Conservation (phyloP, 2,329 filamentous ascomycete genomes). For the Metarhizium humberi region DNA sequence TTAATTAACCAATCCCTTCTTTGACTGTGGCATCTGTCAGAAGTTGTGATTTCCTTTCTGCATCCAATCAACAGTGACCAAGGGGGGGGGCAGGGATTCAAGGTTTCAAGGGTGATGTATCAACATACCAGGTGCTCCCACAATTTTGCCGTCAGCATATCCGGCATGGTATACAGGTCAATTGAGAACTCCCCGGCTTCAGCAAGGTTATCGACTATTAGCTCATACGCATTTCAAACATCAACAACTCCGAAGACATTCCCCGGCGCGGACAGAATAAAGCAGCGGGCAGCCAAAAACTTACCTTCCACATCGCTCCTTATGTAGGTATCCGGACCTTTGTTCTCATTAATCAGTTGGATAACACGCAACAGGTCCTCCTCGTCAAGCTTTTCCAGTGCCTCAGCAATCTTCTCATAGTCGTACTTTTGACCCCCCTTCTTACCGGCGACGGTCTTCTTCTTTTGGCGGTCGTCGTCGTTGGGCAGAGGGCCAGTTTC, state of each 20-base stretch:
- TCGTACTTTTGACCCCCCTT: constrained; percentile 70
- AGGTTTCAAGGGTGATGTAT: background rate
- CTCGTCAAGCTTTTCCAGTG: constrained; percentile 78
- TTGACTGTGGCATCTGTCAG: constrained; percentile 18
- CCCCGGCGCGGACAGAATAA: constrained; percentile 5
- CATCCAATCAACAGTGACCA: background rate
- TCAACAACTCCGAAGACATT: constrained; percentile 16
- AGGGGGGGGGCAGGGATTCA: background rate
- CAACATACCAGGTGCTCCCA: constrained; percentile 69
- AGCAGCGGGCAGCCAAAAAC: constrained; percentile 23
- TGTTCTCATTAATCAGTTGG: constrained; percentile 97
- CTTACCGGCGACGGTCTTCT: constrained; percentile 58
- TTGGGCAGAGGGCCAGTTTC: constrained; percentile 81
- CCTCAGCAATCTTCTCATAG: constrained; percentile 95
- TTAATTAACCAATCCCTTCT: constrained; percentile 28
- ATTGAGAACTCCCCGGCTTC: constrained; percentile 93
- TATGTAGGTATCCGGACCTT: constrained; percentile 86
- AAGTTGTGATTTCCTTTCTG: background rate
- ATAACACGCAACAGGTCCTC: constrained; percentile 92
- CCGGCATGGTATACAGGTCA: constrained; percentile 94
- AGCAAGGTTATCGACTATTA: constrained; percentile 26
- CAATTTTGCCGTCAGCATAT: constrained; percentile 79
- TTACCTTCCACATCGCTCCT: constrained; percentile 94
- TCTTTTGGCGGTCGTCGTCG: constrained; percentile 53
- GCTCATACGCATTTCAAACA: constrained; percentile 17